These are phyloP conservation scores for Aspergillus mulundensis DNA, from an alignment of 495 filamentous ascomycete genomes.

Conservation along the genomic window DNA sequence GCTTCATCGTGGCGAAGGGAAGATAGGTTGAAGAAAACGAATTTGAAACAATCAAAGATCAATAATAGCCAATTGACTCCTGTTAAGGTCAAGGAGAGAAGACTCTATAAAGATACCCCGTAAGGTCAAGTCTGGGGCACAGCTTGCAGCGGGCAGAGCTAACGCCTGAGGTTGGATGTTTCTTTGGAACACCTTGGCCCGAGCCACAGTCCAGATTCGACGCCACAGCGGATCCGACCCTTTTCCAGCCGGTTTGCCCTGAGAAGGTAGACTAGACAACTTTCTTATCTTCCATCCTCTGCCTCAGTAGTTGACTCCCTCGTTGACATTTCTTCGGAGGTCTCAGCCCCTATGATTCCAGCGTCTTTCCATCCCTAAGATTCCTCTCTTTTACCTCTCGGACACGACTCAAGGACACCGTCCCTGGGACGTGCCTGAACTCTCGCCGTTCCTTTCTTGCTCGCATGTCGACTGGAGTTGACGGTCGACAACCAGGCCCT, in stretches of 20 bases:
- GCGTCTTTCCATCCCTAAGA: slow-evolving; percentile 25
- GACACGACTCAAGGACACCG: slow-evolving; percentile 5
- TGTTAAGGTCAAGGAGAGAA: too few species aligned
- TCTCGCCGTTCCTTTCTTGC: slow-evolving; percentile 21
- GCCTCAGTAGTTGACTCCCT: slow-evolving; percentile 15
- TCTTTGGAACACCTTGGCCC: not conserved
- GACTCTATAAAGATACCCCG: too few species aligned
- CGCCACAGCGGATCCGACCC: slow-evolving; percentile 14
- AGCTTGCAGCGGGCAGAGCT: not conserved
- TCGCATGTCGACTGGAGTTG: slow-evolving; percentile 50
- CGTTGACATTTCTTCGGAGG: slow-evolving; percentile 23
- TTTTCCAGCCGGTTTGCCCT: slow-evolving; percentile 6
- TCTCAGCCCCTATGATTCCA: slow-evolving; percentile 31
- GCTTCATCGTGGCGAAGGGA: slow-evolving; percentile 26
- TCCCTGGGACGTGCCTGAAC: slow-evolving; percentile 14
- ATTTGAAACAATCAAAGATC: too few species aligned
- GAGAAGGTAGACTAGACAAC: slow-evolving; percentile 11
- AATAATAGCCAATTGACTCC: too few species aligned
- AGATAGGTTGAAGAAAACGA: not conserved
- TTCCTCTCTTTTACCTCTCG: slow-evolving; percentile 13
- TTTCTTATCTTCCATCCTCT: slow-evolving; percentile 6
- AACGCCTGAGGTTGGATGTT: slow-evolving; percentile 4
- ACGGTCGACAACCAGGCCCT: slow-evolving; percentile 26
- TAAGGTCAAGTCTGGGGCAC: not conserved
- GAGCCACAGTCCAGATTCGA: slow-evolving; percentile 6